phyloP scores from a whole-genome alignment of 345 rosid species.

The Nasturtium officinale region DNA sequence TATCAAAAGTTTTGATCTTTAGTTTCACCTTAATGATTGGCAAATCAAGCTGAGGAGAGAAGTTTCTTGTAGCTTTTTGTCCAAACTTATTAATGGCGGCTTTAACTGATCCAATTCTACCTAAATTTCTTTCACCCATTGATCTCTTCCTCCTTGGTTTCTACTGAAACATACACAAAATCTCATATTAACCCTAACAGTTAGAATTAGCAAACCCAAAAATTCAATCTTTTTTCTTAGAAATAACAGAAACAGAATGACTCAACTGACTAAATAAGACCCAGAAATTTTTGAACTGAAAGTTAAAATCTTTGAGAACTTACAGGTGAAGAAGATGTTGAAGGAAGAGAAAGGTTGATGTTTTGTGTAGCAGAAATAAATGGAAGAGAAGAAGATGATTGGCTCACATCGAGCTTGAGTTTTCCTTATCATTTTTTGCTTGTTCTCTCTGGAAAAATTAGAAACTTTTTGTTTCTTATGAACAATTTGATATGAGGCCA shows the following conservation, averaged over 20 bases:
- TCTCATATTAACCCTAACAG: neutral
- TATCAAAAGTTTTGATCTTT: neutral
- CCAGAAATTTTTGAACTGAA: neutral
- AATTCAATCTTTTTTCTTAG: neutral
- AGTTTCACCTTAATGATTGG: conserved; percentile 52
- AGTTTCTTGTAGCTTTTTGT: conserved; percentile 50
- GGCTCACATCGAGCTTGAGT: conserved; percentile 25
- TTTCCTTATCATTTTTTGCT: conserved; percentile 32
- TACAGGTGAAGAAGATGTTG: conserved; percentile 29
- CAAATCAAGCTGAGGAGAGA: conserved; percentile 48
- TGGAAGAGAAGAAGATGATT: conserved; percentile 40
- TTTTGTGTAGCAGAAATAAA: conserved; percentile 28
- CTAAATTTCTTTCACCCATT: conserved; percentile 53
- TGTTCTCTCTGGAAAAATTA: conserved; percentile 9
- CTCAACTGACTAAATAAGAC: neutral
- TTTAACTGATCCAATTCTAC: conserved; percentile 63
- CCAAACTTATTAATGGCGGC: conserved; percentile 57
- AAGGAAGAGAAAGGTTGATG: conserved; percentile 33
- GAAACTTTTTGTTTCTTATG: conserved; percentile 42
- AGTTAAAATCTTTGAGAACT: conserved; percentile 8
- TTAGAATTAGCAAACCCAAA: neutral
- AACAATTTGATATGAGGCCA: too few species aligned
- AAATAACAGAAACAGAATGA: neutral
- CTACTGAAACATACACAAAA: conserved; percentile 8
- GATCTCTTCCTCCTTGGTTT: neutral